Base-by-base conservation (phyloP, 139 green algal genomes). In the Picochlorum sp. region DNA sequence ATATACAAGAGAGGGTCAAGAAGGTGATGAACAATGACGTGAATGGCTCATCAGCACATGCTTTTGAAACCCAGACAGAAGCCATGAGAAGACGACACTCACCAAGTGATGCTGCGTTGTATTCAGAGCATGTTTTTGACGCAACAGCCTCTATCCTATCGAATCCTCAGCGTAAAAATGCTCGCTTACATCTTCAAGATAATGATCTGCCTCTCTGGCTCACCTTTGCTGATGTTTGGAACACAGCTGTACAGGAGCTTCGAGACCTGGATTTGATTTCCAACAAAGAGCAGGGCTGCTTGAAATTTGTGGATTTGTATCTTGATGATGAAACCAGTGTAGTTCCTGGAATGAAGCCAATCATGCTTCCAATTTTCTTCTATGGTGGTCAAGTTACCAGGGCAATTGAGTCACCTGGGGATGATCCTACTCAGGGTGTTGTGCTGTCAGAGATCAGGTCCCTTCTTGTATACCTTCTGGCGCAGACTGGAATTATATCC, bases 351-450 rank as follows among this genome's bases (percentile, higher is more conserved):
- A 78, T 88, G 71, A 66, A 80, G 4, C 81, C 81, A 37, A 79
- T 88, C 62, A 79, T 88, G 71, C 65, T 88, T 50, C 81, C 81
- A 59, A 72, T 83, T 16, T 86, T 88, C 72, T 88, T 88, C 69
- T 88, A 88, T 52, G 81, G 79, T 45, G 81, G 81, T 28, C 81
- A 88, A 70, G 69, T 83, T 49, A 62, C 57, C 23, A 63, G 57
- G 26, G 74, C 74, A 20, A 28, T 70, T 37, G 68, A 76, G 61
- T 31, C 38, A 11, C 50, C 57, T 31, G 56, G 60, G 30, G 30
- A 82, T 34, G 69, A 76, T 50, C 64, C 76, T 28, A 73, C 71
- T 2, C 78, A 87, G 73, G 60, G 70, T 58, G 79, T 86, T 76
- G 81, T 78, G 50, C 79, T 88, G 7, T 77, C 69, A 10, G 81